Conservation (phyloP, 2,329 filamentous ascomycete genomes). For the Phoma sp. region DNA sequence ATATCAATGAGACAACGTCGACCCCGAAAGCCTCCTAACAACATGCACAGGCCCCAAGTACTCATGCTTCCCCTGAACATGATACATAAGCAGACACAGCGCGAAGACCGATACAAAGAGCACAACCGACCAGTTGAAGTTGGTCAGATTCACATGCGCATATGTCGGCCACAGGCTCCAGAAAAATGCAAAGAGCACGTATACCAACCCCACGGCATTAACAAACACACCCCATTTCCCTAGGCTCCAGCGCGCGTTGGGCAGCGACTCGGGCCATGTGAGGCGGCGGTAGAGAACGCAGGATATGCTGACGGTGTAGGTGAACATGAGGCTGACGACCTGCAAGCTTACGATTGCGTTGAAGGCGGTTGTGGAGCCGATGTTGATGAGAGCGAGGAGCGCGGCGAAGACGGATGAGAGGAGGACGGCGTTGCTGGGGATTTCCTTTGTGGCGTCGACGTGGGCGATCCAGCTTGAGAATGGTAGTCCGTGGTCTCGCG, state of each 20-base stretch:
- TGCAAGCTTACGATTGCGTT: conserved; percentile 47
- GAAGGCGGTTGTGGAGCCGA: conserved; percentile 50
- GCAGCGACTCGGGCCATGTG: conserved; percentile 17
- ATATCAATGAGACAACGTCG: neutral
- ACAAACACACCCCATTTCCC: conserved; percentile 45
- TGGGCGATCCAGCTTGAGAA: conserved; percentile 37
- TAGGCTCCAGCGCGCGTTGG: conserved; percentile 45
- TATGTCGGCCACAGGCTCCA: conserved; percentile 49
- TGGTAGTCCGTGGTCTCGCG: conserved; percentile 35
- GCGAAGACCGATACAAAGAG: conserved; percentile 16
- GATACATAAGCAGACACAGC: conserved; percentile 17
- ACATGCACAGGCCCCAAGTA: conserved; percentile 21
- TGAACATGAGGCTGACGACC: conserved; percentile 33
- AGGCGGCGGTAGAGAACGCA: conserved; percentile 35
- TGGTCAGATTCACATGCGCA: conserved; percentile 16
- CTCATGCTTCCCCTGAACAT: conserved; percentile 10
- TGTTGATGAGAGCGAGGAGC: conserved; percentile 51
- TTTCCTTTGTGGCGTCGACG: conserved; percentile 28
- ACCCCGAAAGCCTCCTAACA: conserved; percentile 5
- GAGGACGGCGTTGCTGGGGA: conserved; percentile 44
- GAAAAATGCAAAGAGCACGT: conserved; percentile 45
- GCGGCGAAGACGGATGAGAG: conserved; percentile 30
- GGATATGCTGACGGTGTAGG: conserved; percentile 32
- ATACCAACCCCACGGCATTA: conserved; percentile 45
- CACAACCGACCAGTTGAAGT: conserved; percentile 28